Conservation (phyloP, 441 rosid species). For the Mallotus repandus region DNA sequence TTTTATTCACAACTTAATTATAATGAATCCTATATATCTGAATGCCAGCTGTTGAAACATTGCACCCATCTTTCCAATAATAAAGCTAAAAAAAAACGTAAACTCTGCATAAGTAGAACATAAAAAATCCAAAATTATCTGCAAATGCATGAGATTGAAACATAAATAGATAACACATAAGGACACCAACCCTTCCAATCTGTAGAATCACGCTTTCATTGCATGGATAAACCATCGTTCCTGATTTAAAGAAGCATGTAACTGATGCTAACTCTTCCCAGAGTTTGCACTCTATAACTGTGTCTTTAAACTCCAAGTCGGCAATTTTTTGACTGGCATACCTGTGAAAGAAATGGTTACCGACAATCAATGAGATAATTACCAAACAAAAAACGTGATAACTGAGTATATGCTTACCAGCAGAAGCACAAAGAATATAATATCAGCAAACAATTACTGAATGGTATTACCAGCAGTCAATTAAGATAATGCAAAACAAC, state of each 20-base stretch:
- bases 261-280: slow-evolving; percentile 61
- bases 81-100: background rate
- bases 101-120: background rate
- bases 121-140: background rate
- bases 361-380: background rate
- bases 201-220: slow-evolving; percentile 56
- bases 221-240: slow-evolving; percentile 55
- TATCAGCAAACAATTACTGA: background rate
- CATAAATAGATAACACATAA: slow-evolving; percentile 14
- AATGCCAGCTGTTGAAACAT: background rate
- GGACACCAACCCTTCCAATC: slow-evolving; percentile 53
- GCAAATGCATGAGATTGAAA: slow-evolving; percentile 4
- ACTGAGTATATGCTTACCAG: background rate
- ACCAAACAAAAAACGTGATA: background rate
- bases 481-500: background rate
- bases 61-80: background rate
- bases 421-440: background rate
- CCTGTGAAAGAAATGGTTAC: slow-evolving; percentile 38
- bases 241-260: slow-evolving; percentile 43
- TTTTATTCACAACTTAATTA: too few relatives aligned
- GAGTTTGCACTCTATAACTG: slow-evolving; percentile 59
- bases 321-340: slow-evolving; percentile 49
- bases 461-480: background rate
- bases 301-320: slow-evolving; percentile 50
- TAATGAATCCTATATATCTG: background rate